Conservation (phyloP, 306 rosid genomes). For the Cucumis cinereus region DNA sequence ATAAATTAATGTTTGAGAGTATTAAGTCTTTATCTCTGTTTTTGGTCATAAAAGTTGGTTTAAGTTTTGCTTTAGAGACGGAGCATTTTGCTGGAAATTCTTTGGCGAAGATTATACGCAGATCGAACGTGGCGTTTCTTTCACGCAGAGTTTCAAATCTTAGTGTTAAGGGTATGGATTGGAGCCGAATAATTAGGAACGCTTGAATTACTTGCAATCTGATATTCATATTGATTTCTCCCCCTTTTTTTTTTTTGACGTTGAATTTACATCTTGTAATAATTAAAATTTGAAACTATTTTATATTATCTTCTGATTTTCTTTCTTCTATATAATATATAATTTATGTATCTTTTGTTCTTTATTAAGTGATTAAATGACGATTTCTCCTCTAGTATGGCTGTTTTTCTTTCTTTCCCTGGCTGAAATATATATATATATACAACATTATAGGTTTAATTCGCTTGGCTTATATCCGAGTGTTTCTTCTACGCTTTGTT, state of each 20-base stretch:
- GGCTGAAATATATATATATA: background rate
- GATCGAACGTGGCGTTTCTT: slow-evolving; percentile 11
- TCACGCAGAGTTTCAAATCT: slow-evolving; percentile 8
- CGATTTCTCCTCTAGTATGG: background rate
- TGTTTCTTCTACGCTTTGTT: background rate
- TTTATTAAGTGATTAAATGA: background rate
- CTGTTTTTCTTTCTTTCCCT: background rate
- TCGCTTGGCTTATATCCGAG: background rate
- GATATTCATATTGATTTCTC: background rate
- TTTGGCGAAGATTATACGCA: background rate
- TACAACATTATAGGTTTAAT: background rate
- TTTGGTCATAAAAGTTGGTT: background rate
- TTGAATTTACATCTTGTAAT: background rate
- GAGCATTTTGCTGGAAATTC: slow-evolving; percentile 5
- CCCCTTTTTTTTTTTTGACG: background rate
- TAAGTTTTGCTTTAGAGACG: background rate
- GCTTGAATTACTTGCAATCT: background rate
- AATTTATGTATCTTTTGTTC: background rate
- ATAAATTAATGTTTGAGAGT: background rate
- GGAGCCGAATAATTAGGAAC: background rate
- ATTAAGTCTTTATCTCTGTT: background rate
- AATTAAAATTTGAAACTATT: background rate
- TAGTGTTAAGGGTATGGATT: background rate
- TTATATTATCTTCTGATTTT: background rate
- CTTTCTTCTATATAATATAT: background rate